Evolutionary conservation across 108 stramenopile species (phyloP).

Genomic region (Nannochloropsis granulata): DNA sequence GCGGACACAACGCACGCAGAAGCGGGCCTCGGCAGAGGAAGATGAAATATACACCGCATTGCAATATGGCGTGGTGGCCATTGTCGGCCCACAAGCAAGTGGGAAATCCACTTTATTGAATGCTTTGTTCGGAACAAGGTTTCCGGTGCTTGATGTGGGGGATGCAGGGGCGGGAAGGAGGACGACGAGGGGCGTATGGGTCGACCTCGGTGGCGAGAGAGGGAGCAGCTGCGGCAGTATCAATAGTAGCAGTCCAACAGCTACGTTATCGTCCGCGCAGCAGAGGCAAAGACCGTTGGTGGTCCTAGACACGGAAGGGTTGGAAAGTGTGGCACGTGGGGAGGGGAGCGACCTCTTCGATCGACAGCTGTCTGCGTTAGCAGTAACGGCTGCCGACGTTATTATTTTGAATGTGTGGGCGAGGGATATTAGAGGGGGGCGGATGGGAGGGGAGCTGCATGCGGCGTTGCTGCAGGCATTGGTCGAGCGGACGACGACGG

Average conservation of each 20-base stretch:
- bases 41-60: background rate
- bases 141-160: background rate
- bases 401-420: background rate
- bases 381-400: background rate
- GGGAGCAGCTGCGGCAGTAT: background rate
- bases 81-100: background rate
- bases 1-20: no score
- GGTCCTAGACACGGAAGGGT: background rate
- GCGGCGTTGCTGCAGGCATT: background rate
- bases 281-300: background rate
- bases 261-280: background rate
- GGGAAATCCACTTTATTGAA: background rate
- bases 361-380: background rate
- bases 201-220: background rate
- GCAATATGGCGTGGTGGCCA: background rate
- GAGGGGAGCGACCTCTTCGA: background rate
- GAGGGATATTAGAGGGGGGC: background rate
- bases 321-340: background rate
- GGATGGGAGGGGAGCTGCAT: background rate
- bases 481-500: background rate
- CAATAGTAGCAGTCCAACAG: background rate
- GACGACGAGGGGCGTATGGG: background rate
- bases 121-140: background rate
- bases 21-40: background rate
- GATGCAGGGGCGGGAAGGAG: background rate